phyloP scores from a whole-genome alignment of 306 rosid genomes.

The Trichosanthes cucumerina region DNA sequence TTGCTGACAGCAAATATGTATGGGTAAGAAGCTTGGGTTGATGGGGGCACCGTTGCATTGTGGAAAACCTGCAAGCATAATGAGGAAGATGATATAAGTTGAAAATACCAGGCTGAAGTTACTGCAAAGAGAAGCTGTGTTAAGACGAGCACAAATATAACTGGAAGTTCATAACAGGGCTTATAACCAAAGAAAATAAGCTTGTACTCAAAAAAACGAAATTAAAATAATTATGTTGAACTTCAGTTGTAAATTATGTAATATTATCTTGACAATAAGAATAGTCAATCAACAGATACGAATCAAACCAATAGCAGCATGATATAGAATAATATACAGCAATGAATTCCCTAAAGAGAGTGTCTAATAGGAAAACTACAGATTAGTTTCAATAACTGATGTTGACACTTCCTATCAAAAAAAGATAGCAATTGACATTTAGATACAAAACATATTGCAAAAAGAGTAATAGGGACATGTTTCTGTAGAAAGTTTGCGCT shows the following conservation, averaged over 20 bases:
- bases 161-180: not conserved
- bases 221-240: not conserved
- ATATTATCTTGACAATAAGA: not conserved
- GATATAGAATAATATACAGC: not conserved
- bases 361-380: not conserved
- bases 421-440: not conserved
- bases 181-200: not conserved
- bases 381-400: not conserved
- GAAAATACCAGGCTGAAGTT: not conserved
- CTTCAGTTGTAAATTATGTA: not conserved
- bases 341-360: not conserved
- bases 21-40: constrained; percentile 81
- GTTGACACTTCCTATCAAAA: not conserved
- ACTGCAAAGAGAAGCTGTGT: not conserved
- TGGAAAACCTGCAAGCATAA: constrained; percentile 47
- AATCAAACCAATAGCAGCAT: not conserved
- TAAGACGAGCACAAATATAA: not conserved
- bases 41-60: constrained; percentile 60
- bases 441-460: not conserved
- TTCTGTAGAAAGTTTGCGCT: not conserved
- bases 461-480: not conserved
- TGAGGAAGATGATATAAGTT: constrained; percentile 12
- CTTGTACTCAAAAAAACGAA: not conserved
- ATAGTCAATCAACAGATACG: not conserved
- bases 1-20: constrained; percentile 79